A percentile compares a stretch with the other conserved stretches of the same genome.
phyloP scores from a whole-genome alignment of 192 early-diverging fungal genomes.

The Nowakowskiella sp. region DNA sequence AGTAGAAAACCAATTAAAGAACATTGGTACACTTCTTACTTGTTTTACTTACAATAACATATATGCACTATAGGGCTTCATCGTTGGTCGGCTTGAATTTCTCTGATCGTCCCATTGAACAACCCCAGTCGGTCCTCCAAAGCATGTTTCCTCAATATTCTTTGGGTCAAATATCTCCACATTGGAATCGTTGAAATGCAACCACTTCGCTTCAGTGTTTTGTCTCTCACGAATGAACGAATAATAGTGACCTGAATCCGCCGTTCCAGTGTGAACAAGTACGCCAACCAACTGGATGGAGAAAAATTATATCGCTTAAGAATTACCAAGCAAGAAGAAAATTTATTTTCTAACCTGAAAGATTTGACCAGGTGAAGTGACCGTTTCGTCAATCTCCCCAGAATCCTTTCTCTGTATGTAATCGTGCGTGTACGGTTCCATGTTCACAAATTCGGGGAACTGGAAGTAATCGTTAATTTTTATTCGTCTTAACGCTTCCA shows the following conservation, averaged over 20 bases:
- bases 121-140: constrained; percentile 35
- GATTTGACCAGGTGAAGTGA: too few relatives aligned
- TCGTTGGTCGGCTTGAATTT: constrained; percentile 18
- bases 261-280: constrained; percentile 51
- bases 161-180: constrained; percentile 42
- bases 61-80: constrained; percentile 46
- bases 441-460: constrained; percentile 43
- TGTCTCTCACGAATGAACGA: constrained; percentile 41
- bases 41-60: constrained; percentile 37
- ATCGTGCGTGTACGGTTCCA: constrained; percentile 55
- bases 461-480: constrained; percentile 57
- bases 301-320: too few relatives aligned
- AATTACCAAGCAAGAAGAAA: too few relatives aligned
- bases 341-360: too few relatives aligned
- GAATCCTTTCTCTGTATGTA: too few relatives aligned
- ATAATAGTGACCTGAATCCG: constrained; percentile 51
- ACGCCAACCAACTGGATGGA: constrained; percentile 47
- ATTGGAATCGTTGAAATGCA: constrained; percentile 46
- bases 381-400: too few relatives aligned
- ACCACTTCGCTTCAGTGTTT: constrained; percentile 23
- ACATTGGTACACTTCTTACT: neutral
- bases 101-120: constrained; percentile 30
- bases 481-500: constrained; percentile 42
- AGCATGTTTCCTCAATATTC: constrained; percentile 34
- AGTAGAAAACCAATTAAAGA: neutral